Evolutionary conservation across 805 yeast species (phyloP).

Genomic region (Jamesozyma gamospora): DNA sequence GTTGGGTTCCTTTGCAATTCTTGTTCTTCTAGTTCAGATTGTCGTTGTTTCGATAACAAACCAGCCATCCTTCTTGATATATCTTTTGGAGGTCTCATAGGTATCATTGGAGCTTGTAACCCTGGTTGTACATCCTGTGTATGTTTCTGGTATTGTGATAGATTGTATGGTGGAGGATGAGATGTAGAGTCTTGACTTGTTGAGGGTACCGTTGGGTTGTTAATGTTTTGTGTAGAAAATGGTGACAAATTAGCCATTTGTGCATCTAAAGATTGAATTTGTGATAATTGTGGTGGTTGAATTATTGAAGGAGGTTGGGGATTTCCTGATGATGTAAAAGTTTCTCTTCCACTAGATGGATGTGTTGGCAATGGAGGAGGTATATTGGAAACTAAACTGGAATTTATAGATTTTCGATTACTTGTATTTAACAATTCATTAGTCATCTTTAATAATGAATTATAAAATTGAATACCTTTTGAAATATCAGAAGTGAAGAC

Average conservation of each 20-base stretch:
- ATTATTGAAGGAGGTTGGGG: not conserved
- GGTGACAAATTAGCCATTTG: not conserved
- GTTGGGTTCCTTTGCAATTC: slow-evolving; percentile 28
- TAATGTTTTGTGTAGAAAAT: not conserved
- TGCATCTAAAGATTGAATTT: not conserved
- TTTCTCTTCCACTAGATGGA: not conserved
- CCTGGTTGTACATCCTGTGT: not conserved
- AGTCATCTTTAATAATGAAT: slow-evolving; percentile 30
- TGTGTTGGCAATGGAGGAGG: slow-evolving; percentile 8
- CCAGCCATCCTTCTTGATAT: slow-evolving; percentile 6
- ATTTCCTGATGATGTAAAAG: not conserved
- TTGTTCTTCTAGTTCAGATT: slow-evolving; percentile 13
- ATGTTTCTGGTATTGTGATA: slow-evolving; percentile 2
- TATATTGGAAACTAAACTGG: not conserved
- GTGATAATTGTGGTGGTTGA: not conserved
- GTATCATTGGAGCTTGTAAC: slow-evolving; percentile 1
- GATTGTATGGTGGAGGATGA: slow-evolving; percentile 2
- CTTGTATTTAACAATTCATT: slow-evolving; percentile 11
- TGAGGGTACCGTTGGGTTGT: slow-evolving; percentile 1
- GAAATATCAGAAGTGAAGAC: slow-evolving; percentile 47
- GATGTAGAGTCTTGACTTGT: not conserved
- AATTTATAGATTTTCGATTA: not conserved
- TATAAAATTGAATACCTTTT: slow-evolving; percentile 58
- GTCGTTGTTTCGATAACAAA: slow-evolving; percentile 3
- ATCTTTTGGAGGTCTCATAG: slow-evolving; percentile 7